Percentiles rank a stretch among this genome's conserved stretches.
Evolutionary conservation across 2,329 filamentous ascomycete genomes (phyloP).

Genomic region (Apiospora arundinis): DNA sequence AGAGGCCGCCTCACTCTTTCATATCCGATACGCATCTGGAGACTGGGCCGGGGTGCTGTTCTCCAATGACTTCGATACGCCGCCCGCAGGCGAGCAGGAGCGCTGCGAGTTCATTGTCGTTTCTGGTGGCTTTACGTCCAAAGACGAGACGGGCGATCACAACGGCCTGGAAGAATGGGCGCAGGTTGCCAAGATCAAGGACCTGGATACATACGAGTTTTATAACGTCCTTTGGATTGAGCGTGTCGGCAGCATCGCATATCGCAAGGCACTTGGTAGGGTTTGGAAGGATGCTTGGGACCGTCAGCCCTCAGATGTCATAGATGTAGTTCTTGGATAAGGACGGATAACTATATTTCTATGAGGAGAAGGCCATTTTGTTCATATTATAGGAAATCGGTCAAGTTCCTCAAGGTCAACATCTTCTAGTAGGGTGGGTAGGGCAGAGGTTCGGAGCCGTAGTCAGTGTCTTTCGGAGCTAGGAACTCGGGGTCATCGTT

Average conservation of each 20-base stretch:
- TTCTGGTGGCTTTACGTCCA: no score
- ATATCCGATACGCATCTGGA: background rate
- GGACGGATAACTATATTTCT: no score
- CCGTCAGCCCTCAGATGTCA: background rate
- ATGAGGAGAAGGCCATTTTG: no score
- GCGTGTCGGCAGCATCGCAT: background rate
- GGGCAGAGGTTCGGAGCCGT: no score
- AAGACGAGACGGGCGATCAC: background rate
- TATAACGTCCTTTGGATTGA: background rate
- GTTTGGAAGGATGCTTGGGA: background rate
- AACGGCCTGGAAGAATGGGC: background rate
- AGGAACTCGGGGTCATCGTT: no score
- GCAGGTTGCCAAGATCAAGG: background rate
- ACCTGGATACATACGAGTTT: background rate
- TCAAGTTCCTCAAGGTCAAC: no score
- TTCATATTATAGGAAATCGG: no score
- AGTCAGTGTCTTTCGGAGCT: no score
- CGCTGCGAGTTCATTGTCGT: background rate
- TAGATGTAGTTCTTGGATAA: background rate
- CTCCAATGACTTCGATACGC: background rate
- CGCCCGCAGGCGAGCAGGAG: background rate
- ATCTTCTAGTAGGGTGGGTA: no score
- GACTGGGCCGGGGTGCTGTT: background rate
- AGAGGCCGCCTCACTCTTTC: background rate
- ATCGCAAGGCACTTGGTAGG: background rate